phyloP scores from a whole-genome alignment of 1,139 yeast species.

The Diutina catenulata region DNA sequence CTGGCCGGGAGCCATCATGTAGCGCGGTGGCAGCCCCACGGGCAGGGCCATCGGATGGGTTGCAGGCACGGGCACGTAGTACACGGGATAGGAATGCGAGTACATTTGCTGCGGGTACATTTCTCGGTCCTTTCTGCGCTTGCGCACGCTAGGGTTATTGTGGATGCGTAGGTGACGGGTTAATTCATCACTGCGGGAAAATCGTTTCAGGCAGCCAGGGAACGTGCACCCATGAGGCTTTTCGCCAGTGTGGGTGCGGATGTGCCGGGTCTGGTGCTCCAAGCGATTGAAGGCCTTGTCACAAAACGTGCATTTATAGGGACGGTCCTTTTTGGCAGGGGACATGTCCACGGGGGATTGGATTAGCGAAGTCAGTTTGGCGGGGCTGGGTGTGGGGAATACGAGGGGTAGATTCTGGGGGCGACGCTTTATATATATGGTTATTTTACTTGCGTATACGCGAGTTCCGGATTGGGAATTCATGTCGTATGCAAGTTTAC shows the following conservation, averaged over 20 bases:
- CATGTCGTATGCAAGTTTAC: too few species aligned
- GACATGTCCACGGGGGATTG: not conserved
- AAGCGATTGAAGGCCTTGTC: constrained; percentile 84
- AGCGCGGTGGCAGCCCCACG: not conserved
- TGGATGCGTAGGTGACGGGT: constrained; percentile 87
- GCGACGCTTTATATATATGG: too few species aligned
- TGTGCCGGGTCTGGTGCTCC: constrained; percentile 91
- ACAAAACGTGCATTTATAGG: constrained; percentile 87
- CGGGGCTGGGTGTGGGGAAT: constrained; percentile 1
- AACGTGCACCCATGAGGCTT: constrained; percentile 83
- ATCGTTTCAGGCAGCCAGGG: constrained; percentile 79
- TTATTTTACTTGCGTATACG: too few species aligned
- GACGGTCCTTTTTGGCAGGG: constrained; percentile 15
- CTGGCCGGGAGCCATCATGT: not conserved
- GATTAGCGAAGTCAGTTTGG: constrained; percentile 2
- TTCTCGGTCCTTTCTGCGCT: constrained; percentile 6
- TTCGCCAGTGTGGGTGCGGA: constrained; percentile 92
- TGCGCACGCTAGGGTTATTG: constrained; percentile 42
- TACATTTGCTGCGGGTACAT: not conserved
- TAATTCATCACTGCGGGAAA: constrained; percentile 80
- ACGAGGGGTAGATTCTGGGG: too few species aligned
- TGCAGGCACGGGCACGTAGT: constrained; percentile 4
- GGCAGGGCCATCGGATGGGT: not conserved
- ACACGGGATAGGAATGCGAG: too few species aligned
- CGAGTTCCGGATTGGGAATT: too few species aligned